These are phyloP conservation scores for Lenzites betulinus DNA, from an alignment of 768 basidiomycete genomes.

Conservation along the genomic window DNA sequence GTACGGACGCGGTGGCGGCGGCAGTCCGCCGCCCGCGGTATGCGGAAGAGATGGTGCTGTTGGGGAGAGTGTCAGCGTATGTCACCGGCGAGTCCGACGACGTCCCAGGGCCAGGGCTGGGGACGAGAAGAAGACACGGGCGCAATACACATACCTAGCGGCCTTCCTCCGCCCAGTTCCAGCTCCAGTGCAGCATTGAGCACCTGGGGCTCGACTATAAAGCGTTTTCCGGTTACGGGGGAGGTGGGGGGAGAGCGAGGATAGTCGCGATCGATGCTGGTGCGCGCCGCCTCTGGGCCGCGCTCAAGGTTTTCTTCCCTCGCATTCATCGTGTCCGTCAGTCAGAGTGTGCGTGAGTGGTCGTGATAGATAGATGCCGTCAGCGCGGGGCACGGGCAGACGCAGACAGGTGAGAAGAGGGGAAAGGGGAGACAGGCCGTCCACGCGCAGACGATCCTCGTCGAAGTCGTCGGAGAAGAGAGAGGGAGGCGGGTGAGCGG, in stretches of 20 bases:
- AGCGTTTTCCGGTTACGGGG: slow-evolving; percentile 5
- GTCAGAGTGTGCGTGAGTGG: slow-evolving; percentile 2
- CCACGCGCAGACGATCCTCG: not conserved
- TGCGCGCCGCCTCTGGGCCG: not conserved
- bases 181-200: slow-evolving; percentile 20
- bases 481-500: not conserved
- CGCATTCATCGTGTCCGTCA: slow-evolving; percentile 5
- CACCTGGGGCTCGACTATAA: slow-evolving; percentile 23
- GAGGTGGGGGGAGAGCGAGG: slow-evolving; percentile 7
- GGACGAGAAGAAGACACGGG: not conserved
- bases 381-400: not conserved
- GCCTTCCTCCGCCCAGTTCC: not conserved
- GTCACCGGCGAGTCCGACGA: not conserved
- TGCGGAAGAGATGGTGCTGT: not conserved
- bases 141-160: slow-evolving; percentile 5
- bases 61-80: slow-evolving; percentile 4
- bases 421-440: not conserved
- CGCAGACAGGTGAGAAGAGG: not conserved
- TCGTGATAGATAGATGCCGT: slow-evolving; percentile 13
- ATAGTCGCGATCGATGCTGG: slow-evolving; percentile 6
- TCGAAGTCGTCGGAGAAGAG: not conserved
- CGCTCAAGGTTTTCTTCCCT: not conserved
- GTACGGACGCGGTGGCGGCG: slow-evolving; percentile 23
- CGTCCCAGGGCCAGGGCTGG: not conserved
- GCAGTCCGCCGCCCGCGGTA: slow-evolving; percentile 24